phyloP scores from a whole-genome alignment of 2,329 filamentous ascomycete species.

The Aspergillus arachidicola region DNA sequence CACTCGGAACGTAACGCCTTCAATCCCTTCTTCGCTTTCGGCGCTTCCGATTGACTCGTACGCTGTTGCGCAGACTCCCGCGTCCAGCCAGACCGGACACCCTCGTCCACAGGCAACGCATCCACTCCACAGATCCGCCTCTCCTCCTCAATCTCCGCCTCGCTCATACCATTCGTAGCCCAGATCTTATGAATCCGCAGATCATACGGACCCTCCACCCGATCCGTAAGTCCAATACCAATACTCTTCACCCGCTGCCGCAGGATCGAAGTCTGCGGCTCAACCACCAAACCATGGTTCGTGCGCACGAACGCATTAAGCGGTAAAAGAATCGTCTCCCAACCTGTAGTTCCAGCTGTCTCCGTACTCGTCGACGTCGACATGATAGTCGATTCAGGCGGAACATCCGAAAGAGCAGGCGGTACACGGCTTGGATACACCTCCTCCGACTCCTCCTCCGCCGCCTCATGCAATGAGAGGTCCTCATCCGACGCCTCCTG shows the following conservation, averaged over 20 bases:
- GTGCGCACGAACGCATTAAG: constrained; percentile 94
- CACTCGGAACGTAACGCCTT: constrained; percentile 40
- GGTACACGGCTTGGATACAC: constrained; percentile 35
- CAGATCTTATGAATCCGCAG: constrained; percentile 83
- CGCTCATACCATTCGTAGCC: constrained; percentile 75
- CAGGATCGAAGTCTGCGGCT: constrained; percentile 89
- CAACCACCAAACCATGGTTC: constrained; percentile 86
- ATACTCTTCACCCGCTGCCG: constrained; percentile 82
- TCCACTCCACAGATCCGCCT: constrained; percentile 42
- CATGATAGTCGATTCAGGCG: constrained; percentile 38
- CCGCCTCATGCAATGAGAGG: constrained; percentile 20
- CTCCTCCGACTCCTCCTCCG: constrained; percentile 30
- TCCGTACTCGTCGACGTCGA: constrained; percentile 32
- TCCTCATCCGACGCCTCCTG: constrained; percentile 19
- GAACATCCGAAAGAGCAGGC: constrained; percentile 41
- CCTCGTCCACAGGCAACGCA: constrained; percentile 41
- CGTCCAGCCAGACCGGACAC: constrained; percentile 33
- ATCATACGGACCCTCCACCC: constrained; percentile 85
- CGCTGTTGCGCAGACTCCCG: constrained; percentile 15
- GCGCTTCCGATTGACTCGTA: constrained; percentile 14
- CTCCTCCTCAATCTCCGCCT: constrained; percentile 44
- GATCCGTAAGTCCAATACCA: constrained; percentile 85
- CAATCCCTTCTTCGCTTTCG: constrained; percentile 34
- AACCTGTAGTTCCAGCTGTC: constrained; percentile 74
- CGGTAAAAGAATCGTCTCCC: constrained; percentile 92